phyloP scores from a whole-genome alignment of 2,329 filamentous ascomycete species.

The Curvularia sp. region DNA sequence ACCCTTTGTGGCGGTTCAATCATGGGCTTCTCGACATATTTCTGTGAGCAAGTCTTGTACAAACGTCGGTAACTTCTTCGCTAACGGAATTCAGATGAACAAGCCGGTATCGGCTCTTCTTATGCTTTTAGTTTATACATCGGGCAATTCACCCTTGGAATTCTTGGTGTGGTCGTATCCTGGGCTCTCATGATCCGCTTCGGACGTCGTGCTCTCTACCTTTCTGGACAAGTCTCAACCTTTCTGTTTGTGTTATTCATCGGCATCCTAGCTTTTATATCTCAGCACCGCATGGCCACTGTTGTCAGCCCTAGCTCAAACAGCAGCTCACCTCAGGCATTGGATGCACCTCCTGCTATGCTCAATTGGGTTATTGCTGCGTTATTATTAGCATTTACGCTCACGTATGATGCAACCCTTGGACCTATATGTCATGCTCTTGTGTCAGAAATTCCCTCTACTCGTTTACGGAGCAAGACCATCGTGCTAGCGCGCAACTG shows the following conservation, averaged over 20 bases:
- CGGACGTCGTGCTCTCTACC: slow-evolving; percentile 75
- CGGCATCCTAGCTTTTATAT: slow-evolving; percentile 7
- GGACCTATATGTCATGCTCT: slow-evolving; percentile 66
- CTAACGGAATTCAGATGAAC: slow-evolving; percentile 21
- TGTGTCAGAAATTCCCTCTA: slow-evolving; percentile 80
- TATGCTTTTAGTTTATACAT: slow-evolving; percentile 15
- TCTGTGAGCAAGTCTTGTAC: slow-evolving; percentile 32
- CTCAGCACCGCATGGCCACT: slow-evolving; percentile 52
- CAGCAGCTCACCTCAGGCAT: background rate
- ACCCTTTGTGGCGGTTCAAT: slow-evolving; percentile 38
- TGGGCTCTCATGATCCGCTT: slow-evolving; percentile 81
- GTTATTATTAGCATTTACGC: slow-evolving; percentile 20
- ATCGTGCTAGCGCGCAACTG: slow-evolving; percentile 80
- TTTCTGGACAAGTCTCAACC: slow-evolving; percentile 62
- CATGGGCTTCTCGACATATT: slow-evolving; percentile 51
- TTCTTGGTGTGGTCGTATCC: slow-evolving; percentile 69
- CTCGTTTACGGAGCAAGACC: slow-evolving; percentile 84
- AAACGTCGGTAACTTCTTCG: background rate
- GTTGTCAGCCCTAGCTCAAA: background rate
- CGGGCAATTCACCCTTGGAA: slow-evolving; percentile 25
- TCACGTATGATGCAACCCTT: slow-evolving; percentile 22
- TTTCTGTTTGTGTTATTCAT: slow-evolving; percentile 75
- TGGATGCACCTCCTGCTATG: background rate
- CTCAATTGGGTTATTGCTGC: slow-evolving; percentile 20
- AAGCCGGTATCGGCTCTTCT: slow-evolving; percentile 20